These are phyloP conservation scores for Nelumbo lutea DNA, from an alignment of 164 flowering plant genomes.

Conservation along the genomic window DNA sequence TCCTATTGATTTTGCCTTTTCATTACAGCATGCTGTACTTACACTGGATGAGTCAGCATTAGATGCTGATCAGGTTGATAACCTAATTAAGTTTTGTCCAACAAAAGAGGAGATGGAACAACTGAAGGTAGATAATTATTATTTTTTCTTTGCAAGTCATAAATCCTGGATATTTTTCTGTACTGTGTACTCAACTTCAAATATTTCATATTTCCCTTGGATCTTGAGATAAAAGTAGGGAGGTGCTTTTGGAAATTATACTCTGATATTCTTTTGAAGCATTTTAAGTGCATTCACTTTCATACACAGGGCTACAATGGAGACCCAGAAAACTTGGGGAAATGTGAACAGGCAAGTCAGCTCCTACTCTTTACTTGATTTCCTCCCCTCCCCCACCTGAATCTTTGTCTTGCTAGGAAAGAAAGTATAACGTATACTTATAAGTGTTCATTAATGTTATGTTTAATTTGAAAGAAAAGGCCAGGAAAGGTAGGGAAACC, in stretches of 20 bases:
- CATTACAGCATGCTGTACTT: constrained; percentile 69
- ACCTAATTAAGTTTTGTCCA: constrained; percentile 93
- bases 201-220: neutral
- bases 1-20: constrained; percentile 4
- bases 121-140: constrained; percentile 56
- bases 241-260: neutral
- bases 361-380: neutral
- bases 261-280: constrained; percentile 2
- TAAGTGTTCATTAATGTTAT: neutral
- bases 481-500: too few species aligned
- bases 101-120: constrained; percentile 94
- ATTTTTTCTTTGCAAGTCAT: neutral
- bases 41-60: constrained; percentile 80
- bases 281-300: constrained; percentile 11
- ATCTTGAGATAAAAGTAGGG: neutral
- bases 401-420: neutral
- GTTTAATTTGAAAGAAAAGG: too few species aligned
- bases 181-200: neutral
- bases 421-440: neutral
- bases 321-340: constrained; percentile 78
- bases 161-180: neutral
- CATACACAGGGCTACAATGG: constrained; percentile 74
- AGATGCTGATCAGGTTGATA: constrained; percentile 93
- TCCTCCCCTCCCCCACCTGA: neutral
- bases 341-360: constrained; percentile 79